Evolutionary conservation across 164 flowering plant genomes (phyloP).

Genomic region (Annona cherimola): DNA sequence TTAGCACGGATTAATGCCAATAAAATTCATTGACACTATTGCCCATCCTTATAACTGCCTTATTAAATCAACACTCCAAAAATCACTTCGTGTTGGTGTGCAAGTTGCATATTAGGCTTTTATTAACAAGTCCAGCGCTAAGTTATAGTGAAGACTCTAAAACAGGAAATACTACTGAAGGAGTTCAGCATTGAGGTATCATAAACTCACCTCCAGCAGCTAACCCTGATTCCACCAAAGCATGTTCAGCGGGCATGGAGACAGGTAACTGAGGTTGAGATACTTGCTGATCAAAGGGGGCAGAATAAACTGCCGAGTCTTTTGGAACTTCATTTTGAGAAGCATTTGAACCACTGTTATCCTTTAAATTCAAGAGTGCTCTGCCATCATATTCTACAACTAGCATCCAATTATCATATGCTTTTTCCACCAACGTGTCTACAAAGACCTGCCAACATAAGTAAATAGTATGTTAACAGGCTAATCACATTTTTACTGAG

Average conservation of each 20-base stretch:
- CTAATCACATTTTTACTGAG: neutral
- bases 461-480: neutral
- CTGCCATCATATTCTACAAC: constrained; percentile 92
- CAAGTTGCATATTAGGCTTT: too few species aligned
- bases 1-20: too few species aligned
- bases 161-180: too few species aligned
- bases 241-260: constrained; percentile 42
- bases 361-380: constrained; percentile 50
- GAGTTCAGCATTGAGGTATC: neutral
- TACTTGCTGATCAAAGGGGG: constrained; percentile 45
- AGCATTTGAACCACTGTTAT: constrained; percentile 29
- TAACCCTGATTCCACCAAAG: constrained; percentile 34
- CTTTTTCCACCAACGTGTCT: constrained; percentile 83
- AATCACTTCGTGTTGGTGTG: too few species aligned
- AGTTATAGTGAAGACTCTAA: too few species aligned
- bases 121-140: too few species aligned
- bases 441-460: constrained; percentile 57
- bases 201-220: constrained; percentile 43
- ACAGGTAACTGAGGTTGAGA: constrained; percentile 44
- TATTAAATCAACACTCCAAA: too few species aligned
- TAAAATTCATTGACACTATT: too few species aligned
- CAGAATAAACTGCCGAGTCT: constrained; percentile 30
- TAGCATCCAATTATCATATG: constrained; percentile 93
- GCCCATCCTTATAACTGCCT: too few species aligned
- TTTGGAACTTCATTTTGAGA: constrained; percentile 30